These are phyloP conservation scores for Geosmithia morbida DNA, from an alignment of 2,329 filamentous ascomycete genomes.

Conservation along the genomic window DNA sequence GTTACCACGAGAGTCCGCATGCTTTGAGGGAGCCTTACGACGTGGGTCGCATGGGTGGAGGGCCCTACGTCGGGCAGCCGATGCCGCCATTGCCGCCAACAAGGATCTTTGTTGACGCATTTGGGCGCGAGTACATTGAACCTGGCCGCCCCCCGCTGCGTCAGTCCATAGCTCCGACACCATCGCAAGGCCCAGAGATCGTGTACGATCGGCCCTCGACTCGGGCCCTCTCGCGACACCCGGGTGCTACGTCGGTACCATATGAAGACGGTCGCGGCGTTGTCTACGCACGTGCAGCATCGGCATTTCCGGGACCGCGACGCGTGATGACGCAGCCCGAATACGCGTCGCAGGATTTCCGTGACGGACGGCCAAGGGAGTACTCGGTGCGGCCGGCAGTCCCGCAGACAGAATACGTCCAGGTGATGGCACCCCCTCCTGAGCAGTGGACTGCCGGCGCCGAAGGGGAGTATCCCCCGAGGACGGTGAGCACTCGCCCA, in stretches of 20 bases:
- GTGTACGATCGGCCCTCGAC: conserved; percentile 51
- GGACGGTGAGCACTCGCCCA: conserved; percentile 42
- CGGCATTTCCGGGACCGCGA: conserved; percentile 32
- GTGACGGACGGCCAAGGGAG: conserved; percentile 42
- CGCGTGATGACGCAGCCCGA: conserved; percentile 51
- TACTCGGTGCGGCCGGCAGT: conserved; percentile 35
- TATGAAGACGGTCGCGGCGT: conserved; percentile 32
- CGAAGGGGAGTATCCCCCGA: conserved; percentile 35
- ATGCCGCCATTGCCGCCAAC: conserved; percentile 39
- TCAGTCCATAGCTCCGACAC: conserved; percentile 38
- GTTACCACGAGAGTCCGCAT: conserved; percentile 23
- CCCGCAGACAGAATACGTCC: conserved; percentile 29
- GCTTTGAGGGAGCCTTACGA: conserved; percentile 29
- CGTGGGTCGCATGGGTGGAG: conserved; percentile 27
- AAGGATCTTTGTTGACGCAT: conserved; percentile 68
- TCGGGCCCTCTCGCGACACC: conserved; percentile 35
- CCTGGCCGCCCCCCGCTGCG: conserved; percentile 29
- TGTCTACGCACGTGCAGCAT: conserved; percentile 35
- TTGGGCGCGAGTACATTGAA: conserved; percentile 64
- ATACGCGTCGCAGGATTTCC: conserved; percentile 33
- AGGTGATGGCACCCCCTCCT: conserved; percentile 23
- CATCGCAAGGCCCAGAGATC: conserved; percentile 30
- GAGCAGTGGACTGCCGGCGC: conserved; percentile 25
- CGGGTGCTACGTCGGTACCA: conserved; percentile 22
- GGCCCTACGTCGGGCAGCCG: conserved; percentile 35